phyloP scores from a whole-genome alignment of 495 filamentous ascomycete species.

The Penicillium lividum region DNA sequence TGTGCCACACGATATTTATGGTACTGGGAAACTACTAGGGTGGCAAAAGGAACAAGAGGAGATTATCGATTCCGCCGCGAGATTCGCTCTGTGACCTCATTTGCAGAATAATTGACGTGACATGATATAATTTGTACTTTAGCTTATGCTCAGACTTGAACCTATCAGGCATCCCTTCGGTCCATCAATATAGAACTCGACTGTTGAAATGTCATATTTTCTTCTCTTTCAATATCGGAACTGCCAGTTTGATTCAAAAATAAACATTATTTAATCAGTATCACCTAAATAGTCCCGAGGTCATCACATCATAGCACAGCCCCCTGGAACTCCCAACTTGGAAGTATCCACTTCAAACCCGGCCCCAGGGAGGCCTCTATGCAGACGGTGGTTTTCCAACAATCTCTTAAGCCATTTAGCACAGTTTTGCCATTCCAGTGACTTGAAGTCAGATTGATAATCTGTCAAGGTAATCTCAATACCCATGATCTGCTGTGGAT shows the following conservation, averaged over 20 bases:
- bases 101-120: not conserved
- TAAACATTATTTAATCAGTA: not conserved
- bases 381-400: conserved; percentile 4
- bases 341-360: not conserved
- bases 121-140: not conserved
- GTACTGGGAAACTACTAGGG: conserved; percentile 27
- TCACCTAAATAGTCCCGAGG: not conserved
- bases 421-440: conserved; percentile 11
- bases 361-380: too few species aligned
- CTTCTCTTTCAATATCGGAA: not conserved
- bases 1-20: conserved; percentile 37
- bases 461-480: conserved; percentile 10
- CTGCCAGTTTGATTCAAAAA: not conserved
- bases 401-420: conserved; percentile 10
- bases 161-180: not conserved
- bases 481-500: conserved; percentile 8
- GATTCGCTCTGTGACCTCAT: conserved; percentile 21
- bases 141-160: not conserved
- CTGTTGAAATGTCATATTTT: not conserved
- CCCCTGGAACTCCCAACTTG: not conserved
- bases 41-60: conserved; percentile 28
- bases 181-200: not conserved
- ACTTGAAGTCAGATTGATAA: conserved; percentile 17
- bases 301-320: conserved; percentile 7
- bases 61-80: conserved; percentile 29